These are phyloP conservation scores for Fagopyrum esculentum DNA, from an alignment of 148 eudicot species.

Conservation along the genomic window DNA sequence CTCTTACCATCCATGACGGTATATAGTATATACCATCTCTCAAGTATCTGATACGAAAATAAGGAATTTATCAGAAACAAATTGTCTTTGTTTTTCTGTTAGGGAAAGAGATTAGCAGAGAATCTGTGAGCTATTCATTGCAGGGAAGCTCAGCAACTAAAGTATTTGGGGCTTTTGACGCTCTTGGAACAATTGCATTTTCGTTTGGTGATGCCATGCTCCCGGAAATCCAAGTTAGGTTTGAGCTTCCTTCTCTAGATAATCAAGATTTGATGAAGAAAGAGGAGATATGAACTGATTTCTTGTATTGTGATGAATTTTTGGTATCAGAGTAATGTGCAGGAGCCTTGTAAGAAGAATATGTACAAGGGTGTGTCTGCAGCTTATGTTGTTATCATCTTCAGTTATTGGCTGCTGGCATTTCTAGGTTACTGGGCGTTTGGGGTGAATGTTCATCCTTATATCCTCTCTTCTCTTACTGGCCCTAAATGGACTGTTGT, in stretches of 20 bases:
- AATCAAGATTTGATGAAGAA: background rate
- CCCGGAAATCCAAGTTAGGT: conserved; percentile 40
- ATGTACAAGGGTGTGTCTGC: conserved; percentile 42
- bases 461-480: conserved; percentile 34
- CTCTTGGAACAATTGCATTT: conserved; percentile 40
- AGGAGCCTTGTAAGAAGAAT: conserved; percentile 36
- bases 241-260: background rate
- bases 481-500: conserved; percentile 32
- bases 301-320: background rate
- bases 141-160: conserved; percentile 31
- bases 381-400: conserved; percentile 32
- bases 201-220: conserved; percentile 53
- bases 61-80: no score
- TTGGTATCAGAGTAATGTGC: conserved; percentile 27
- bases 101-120: conserved; percentile 35
- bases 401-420: conserved; percentile 41
- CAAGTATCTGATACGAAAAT: background rate
- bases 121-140: conserved; percentile 27
- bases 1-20: conserved; percentile 34
- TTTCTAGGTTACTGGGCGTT: conserved; percentile 42
- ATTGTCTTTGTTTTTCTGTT: background rate
- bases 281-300: background rate
- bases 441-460: conserved; percentile 36
- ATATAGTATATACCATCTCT: conserved; percentile 14
- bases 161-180: conserved; percentile 34